Conservation (phyloP, 2,329 filamentous ascomycete species). For the Beauveria sp. region DNA sequence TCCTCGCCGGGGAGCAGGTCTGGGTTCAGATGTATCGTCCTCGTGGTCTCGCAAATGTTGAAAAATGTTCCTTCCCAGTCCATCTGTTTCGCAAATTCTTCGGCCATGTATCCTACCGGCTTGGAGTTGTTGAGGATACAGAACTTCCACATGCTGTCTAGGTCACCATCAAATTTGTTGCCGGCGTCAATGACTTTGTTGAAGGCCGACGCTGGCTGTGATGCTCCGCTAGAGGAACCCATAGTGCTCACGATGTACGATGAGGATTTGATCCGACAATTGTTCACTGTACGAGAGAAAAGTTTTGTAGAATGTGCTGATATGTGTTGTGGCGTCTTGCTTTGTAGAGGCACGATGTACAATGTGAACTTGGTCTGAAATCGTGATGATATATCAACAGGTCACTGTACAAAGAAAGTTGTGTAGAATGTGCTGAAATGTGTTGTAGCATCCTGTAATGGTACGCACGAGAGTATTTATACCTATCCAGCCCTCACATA, state of each 20-base stretch:
- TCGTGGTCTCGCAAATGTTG: slow-evolving; percentile 10
- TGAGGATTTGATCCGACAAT: background rate
- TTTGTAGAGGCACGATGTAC: too few relatives aligned
- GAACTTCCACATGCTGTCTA: slow-evolving; percentile 18
- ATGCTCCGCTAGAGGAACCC: background rate
- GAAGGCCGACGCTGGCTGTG: slow-evolving; percentile 11
- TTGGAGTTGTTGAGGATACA: slow-evolving; percentile 15
- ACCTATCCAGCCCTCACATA: too few relatives aligned
- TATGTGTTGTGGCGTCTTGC: background rate
- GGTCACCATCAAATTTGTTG: slow-evolving; percentile 21
- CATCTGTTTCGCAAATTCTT: slow-evolving; percentile 16
- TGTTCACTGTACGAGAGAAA: background rate
- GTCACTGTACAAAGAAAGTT: too few relatives aligned
- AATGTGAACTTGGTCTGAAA: too few relatives aligned
- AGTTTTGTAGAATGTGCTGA: background rate
- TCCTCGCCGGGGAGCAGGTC: slow-evolving; percentile 11
- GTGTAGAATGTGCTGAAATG: too few relatives aligned
- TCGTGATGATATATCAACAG: too few relatives aligned
- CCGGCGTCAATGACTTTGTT: slow-evolving; percentile 17
- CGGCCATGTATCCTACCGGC: slow-evolving; percentile 21
- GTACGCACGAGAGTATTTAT: too few relatives aligned
- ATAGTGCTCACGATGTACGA: background rate
- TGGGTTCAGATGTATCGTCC: slow-evolving; percentile 18
- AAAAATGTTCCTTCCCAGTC: slow-evolving; percentile 17
- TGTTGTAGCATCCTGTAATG: too few relatives aligned